Evolutionary conservation across 139 green algal species (phyloP).

Genomic region (Chlamydomonas sphaeroides): DNA sequence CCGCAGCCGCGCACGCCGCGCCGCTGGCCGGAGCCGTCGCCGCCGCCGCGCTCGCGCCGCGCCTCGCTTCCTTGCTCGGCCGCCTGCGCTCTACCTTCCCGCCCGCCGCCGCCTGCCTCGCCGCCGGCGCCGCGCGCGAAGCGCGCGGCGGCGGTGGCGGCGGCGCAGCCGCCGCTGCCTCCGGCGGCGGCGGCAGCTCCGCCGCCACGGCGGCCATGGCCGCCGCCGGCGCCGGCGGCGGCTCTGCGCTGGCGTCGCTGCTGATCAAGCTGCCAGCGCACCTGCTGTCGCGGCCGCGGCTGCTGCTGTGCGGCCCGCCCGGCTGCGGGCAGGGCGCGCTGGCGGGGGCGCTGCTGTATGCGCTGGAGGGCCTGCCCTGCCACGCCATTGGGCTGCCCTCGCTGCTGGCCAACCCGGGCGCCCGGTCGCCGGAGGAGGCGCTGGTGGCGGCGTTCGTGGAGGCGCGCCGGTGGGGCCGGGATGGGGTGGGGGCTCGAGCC

Average conservation of each 20-base stretch:
- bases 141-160: not conserved
- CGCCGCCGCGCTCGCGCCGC: constrained; percentile 53
- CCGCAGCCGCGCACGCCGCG: constrained; percentile 59
- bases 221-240: not conserved
- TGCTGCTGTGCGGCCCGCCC: constrained; percentile 75
- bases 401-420: constrained; percentile 78
- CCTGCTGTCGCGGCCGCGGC: constrained; percentile 61
- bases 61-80: constrained; percentile 52
- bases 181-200: not conserved
- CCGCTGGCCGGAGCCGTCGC: constrained; percentile 65
- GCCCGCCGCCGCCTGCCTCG: constrained; percentile 59
- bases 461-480: constrained; percentile 53
- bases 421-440: constrained; percentile 87
- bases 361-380: constrained; percentile 85
- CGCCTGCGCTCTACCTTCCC: constrained; percentile 73
- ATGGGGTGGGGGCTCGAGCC: not conserved
- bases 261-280: constrained; percentile 9
- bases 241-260: constrained; percentile 1
- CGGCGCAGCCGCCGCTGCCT: not conserved
- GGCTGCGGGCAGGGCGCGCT: constrained; percentile 71
- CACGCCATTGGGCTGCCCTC: constrained; percentile 83
- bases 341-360: constrained; percentile 82
- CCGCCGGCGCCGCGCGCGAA: constrained; percentile 27
- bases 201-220: not conserved
- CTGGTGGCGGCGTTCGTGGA: constrained; percentile 88